Evolutionary conservation across 352 stramenopile species (phyloP).

Genomic region (Pythium insidiosum): DNA sequence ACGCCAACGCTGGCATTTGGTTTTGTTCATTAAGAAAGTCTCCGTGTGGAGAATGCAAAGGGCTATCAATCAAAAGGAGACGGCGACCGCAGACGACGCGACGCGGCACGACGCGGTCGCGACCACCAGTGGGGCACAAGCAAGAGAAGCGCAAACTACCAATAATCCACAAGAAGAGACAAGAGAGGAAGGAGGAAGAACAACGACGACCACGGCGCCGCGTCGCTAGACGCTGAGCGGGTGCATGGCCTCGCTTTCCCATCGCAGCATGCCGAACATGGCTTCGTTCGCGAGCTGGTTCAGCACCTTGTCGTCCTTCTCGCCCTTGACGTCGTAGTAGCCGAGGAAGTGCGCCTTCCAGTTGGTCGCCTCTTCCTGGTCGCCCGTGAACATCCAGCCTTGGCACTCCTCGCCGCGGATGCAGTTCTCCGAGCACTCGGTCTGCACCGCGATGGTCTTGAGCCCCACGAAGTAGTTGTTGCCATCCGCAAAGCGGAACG

Average conservation of each 20-base stretch:
- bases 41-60: too few relatives aligned
- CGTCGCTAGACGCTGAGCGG: slow-evolving; percentile 70
- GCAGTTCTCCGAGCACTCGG: slow-evolving; percentile 64
- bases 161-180: too few relatives aligned
- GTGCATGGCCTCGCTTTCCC: slow-evolving; percentile 81
- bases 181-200: slow-evolving; percentile 1
- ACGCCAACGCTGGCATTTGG: too few relatives aligned
- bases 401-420: slow-evolving; percentile 77
- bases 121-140: too few relatives aligned
- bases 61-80: too few relatives aligned
- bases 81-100: too few relatives aligned
- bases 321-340: slow-evolving; percentile 78
- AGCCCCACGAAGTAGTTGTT: slow-evolving; percentile 75
- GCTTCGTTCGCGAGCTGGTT: slow-evolving; percentile 78
- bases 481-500: slow-evolving; percentile 60
- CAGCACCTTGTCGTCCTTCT: slow-evolving; percentile 78
- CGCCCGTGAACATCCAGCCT: slow-evolving; percentile 78
- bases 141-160: too few relatives aligned
- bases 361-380: slow-evolving; percentile 45
- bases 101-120: too few relatives aligned
- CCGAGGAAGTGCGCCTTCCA: slow-evolving; percentile 78
- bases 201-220: too few relatives aligned
- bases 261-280: slow-evolving; percentile 83
- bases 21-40: too few relatives aligned
- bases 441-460: slow-evolving; percentile 69